A percentile compares a stretch with the other conserved stretches of the same genome.
Conservation (phyloP, 192 early-diverging fungal genomes). For the Backusella morwellensis region DNA sequence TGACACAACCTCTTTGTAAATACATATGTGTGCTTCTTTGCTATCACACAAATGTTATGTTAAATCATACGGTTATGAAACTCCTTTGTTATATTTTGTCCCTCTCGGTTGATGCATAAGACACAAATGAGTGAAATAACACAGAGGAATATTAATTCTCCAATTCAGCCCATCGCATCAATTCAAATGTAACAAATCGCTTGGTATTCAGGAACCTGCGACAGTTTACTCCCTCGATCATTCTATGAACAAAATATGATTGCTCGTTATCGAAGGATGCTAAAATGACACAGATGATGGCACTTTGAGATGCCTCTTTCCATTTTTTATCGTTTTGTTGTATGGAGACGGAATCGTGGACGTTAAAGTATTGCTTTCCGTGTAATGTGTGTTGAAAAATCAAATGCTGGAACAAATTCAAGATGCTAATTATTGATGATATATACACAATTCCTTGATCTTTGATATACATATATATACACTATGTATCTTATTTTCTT, state of each 20-base stretch:
- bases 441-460: neutral
- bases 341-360: slow-evolving; percentile 80
- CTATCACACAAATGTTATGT: slow-evolving; percentile 97
- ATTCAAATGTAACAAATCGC: slow-evolving; percentile 86
- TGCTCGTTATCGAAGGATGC: slow-evolving; percentile 97
- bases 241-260: slow-evolving; percentile 86
- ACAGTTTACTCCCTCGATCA: slow-evolving; percentile 73
- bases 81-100: slow-evolving; percentile 73
- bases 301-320: slow-evolving; percentile 72
- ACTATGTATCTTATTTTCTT: slow-evolving; percentile 59
- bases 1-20: slow-evolving; percentile 81
- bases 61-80: slow-evolving; percentile 95
- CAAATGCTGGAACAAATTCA: slow-evolving; percentile 95
- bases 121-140: slow-evolving; percentile 70
- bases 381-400: slow-evolving; percentile 95
- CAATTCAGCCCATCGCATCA: slow-evolving; percentile 95
- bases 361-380: slow-evolving; percentile 85
- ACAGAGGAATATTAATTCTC: slow-evolving; percentile 80
- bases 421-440: slow-evolving; percentile 57
- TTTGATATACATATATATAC: too few species aligned
- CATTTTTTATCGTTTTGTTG: slow-evolving; percentile 76
- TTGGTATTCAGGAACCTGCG: slow-evolving; percentile 62
- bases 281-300: slow-evolving; percentile 84
- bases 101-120: slow-evolving; percentile 70
- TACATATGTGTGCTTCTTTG: slow-evolving; percentile 92